Evolutionary conservation across 2,329 filamentous ascomycete species (phyloP).

Genomic region (Metarhizium brunneum): DNA sequence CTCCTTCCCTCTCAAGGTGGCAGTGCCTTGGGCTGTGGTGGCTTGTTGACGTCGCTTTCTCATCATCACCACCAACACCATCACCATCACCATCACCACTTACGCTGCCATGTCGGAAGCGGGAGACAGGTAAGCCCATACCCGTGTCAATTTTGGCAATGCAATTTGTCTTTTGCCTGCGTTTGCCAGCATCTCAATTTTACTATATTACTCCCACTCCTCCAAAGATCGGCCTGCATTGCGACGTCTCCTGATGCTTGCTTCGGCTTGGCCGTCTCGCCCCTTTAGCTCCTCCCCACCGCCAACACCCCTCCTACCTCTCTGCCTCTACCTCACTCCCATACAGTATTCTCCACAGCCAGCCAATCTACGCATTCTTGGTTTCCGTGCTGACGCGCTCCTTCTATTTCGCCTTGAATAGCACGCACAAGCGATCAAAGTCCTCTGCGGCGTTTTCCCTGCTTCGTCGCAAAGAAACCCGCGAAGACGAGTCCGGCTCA

Average conservation of each 20-base stretch:
- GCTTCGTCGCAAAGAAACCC: conserved; percentile 41
- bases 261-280: not conserved
- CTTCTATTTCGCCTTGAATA: not conserved
- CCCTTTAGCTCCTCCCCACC: not conserved
- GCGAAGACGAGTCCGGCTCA: conserved; percentile 43
- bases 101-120: conserved; percentile 20
- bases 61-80: not conserved
- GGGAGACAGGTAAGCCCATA: conserved; percentile 17
- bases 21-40: not conserved
- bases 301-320: not conserved
- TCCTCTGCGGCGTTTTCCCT: conserved; percentile 42
- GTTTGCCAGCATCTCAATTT: not conserved
- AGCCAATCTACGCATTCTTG: not conserved
- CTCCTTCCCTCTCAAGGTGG: not conserved
- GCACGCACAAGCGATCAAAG: conserved; percentile 43
- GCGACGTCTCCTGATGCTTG: not conserved
- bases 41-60: not conserved
- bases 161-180: not conserved
- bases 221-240: not conserved
- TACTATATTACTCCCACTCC: no score
- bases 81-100: not conserved
- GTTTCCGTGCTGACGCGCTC: not conserved
- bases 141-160: not conserved
- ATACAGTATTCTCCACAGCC: not conserved
- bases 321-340: no score